phyloP scores from a whole-genome alignment of 805 yeast species.

The Vanderwaltozyma polyspora region DNA sequence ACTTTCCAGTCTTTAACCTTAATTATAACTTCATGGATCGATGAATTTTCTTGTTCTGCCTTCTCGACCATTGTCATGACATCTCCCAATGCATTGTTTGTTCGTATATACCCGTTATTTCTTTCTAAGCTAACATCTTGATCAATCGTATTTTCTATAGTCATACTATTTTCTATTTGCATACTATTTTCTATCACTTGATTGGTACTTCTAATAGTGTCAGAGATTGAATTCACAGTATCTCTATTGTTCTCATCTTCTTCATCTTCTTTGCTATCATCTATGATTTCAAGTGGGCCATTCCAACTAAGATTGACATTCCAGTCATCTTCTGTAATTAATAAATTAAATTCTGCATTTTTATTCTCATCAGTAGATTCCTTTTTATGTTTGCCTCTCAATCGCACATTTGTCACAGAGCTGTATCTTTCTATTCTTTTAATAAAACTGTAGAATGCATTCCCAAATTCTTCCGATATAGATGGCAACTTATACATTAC shows the following conservation, averaged over 20 bases:
- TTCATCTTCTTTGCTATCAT: not conserved
- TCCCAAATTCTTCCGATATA: conserved; percentile 21
- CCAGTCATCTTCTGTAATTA: conserved; percentile 26
- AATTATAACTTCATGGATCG: conserved; percentile 35
- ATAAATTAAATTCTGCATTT: conserved; percentile 12
- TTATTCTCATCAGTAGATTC: conserved; percentile 1
- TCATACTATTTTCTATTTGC: conserved; percentile 19
- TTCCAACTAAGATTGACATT: conserved; percentile 26
- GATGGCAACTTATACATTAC: conserved; percentile 39
- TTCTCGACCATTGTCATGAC: conserved; percentile 16
- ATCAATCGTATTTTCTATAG: conserved; percentile 3
- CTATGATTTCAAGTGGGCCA: conserved; percentile 18
- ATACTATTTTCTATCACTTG: conserved; percentile 3
- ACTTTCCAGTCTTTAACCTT: conserved; percentile 57
- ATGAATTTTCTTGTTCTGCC: conserved; percentile 12
- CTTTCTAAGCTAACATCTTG: not conserved
- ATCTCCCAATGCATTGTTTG: conserved; percentile 11
- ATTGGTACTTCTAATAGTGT: not conserved
- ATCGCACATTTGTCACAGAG: conserved; percentile 37
- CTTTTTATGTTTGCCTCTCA: conserved; percentile 30
- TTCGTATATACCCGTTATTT: conserved; percentile 10
- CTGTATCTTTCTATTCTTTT: conserved; percentile 58
- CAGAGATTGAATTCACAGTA: not conserved
- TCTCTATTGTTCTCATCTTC: not conserved
- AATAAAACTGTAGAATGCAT: conserved; percentile 41